These are phyloP conservation scores for Secale cereale DNA, from an alignment of 176 grass and related monocot species.

Conservation along the genomic window DNA sequence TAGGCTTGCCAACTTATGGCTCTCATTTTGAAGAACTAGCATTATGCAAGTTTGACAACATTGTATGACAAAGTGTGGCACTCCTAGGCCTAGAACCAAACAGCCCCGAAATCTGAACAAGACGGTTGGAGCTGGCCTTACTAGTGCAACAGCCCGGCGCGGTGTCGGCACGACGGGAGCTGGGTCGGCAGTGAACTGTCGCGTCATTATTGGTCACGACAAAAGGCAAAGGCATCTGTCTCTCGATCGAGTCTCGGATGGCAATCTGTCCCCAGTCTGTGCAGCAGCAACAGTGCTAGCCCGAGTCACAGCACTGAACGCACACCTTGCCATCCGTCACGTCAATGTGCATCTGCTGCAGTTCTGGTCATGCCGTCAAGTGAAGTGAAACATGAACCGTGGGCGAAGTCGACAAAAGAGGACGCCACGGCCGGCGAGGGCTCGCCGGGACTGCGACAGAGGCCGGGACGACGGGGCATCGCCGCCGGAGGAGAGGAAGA, in stretches of 20 bases:
- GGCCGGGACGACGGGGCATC: no score
- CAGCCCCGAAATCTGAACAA: no score
- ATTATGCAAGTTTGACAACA: no score
- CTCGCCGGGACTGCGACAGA: no score
- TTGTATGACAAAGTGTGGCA: no score
- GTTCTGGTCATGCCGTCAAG: neutral
- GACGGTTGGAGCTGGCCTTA: no score
- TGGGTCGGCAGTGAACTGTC: neutral
- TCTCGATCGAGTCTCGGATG: neutral
- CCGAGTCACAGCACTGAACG: neutral
- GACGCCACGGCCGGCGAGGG: no score
- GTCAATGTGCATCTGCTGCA: neutral
- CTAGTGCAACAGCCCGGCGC: neutral
- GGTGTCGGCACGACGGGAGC: conserved; percentile 26
- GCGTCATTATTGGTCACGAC: neutral
- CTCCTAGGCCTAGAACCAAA: no score
- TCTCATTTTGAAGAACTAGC: no score
- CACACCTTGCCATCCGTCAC: neutral
- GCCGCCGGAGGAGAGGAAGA: no score
- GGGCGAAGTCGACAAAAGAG: no score
- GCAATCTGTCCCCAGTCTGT: neutral
- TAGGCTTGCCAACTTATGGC: no score
- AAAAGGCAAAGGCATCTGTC: neutral
- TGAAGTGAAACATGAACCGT: neutral
- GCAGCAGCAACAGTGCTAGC: neutral